These are phyloP conservation scores for Jacaranda mimosifolia DNA, from an alignment of 257 asterid genomes.

Conservation along the genomic window DNA sequence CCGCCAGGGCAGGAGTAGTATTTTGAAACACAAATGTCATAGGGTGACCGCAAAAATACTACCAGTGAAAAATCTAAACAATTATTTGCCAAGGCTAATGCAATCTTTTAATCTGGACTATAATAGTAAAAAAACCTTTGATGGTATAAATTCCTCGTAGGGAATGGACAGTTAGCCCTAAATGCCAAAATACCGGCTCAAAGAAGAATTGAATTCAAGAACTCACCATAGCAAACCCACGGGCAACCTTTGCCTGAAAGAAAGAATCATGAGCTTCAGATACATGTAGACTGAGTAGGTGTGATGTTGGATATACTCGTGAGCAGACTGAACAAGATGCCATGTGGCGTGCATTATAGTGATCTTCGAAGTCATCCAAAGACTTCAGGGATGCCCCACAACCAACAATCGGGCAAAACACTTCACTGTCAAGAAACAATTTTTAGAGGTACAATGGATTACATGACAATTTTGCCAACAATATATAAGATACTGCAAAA, in stretches of 20 bases:
- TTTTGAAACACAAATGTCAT: not conserved
- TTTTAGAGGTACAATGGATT: slow-evolving; percentile 27
- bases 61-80: not conserved
- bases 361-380: slow-evolving; percentile 90
- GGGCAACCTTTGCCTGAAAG: slow-evolving; percentile 93
- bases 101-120: not conserved
- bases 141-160: not conserved
- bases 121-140: not conserved
- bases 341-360: slow-evolving; percentile 81
- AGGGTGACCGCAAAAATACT: not conserved
- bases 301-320: slow-evolving; percentile 90
- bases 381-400: slow-evolving; percentile 75
- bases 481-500: not conserved
- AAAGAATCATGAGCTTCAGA: slow-evolving; percentile 96
- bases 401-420: slow-evolving; percentile 84
- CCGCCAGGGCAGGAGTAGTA: no score
- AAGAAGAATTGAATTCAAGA: slow-evolving; percentile 19
- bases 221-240: slow-evolving; percentile 86
- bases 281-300: slow-evolving; percentile 87
- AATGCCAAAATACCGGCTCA: slow-evolving; percentile 14
- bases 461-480: slow-evolving; percentile 10
- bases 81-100: not conserved
- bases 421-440: slow-evolving; percentile 50
- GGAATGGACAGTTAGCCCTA: not conserved
- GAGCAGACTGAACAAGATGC: slow-evolving; percentile 96